Base-by-base conservation (phyloP, 192 early-diverging fungal species). In the Haplosporangium gracile region DNA sequence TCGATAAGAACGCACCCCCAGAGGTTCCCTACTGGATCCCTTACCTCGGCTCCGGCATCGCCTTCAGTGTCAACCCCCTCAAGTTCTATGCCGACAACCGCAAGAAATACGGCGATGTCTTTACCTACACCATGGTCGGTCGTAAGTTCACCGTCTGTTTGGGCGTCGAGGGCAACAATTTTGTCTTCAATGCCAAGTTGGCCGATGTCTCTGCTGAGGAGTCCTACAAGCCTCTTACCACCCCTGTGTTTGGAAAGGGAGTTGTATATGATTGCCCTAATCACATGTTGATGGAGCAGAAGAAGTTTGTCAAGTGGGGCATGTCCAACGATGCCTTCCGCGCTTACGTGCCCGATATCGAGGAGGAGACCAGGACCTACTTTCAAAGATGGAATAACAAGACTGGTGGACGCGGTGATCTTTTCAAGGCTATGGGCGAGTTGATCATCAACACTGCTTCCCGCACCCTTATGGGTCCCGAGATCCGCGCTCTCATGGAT, bases 261-360 rank as follows among this genome's bases (percentile, higher is more conserved):
- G 97, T 99, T 63, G 98, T 99, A 42, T 99, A 99, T 91, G 98
- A 99, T 88, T 97, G 96, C 63, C 93, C 93, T 38, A 97, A 98
- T 89, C 79, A 92, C 47, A 91, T 97, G 69, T 94, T 99, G 79
- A 98, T 99, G 97, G 97, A 99, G 90, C 98, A 99, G 90, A 99
- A 99, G 92, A 97, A 91, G 95, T 98, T 99, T 90, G 94, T 99
- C 85, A 99, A 99, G 92, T 93, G 96, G 73, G 94, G 95, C 60
- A 91, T 99, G 81, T 94, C 96, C 73, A 93, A 93, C 71, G 94
- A 97, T 34, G 96, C 94, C 81, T 96, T 99, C 90, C 92, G 95
- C 72, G 85, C 93, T 42, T 97, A 99, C 90, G 92, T 99, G 43
- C 96, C 97, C 53, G 94, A 97, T 82, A 94, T 99, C 73, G 90